phyloP scores from a whole-genome alignment of 2,329 filamentous ascomycete species.

The Colletotrichum godetiae region DNA sequence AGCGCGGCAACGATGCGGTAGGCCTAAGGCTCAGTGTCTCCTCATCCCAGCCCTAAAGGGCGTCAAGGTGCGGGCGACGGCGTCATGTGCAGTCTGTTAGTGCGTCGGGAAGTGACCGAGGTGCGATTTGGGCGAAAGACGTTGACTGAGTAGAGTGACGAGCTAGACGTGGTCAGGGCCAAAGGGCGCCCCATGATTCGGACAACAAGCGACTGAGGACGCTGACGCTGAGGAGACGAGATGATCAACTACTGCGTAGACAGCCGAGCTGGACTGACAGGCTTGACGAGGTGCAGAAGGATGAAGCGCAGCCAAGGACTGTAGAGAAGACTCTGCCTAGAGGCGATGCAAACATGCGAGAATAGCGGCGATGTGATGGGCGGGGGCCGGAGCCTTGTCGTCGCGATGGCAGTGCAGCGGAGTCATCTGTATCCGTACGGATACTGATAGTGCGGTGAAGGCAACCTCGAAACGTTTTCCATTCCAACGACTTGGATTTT shows the following conservation, averaged over 20 bases:
- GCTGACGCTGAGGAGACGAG: not conserved
- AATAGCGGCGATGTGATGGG: not conserved
- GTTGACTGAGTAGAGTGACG: not conserved
- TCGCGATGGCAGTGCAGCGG: constrained; percentile 2
- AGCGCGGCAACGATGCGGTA: constrained; percentile 28
- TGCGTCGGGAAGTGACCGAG: constrained; percentile 22
- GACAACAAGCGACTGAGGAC: not conserved
- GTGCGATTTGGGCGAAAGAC: not conserved
- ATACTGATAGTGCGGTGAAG: not conserved
- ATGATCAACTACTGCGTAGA: not conserved
- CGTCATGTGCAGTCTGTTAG: constrained; percentile 19
- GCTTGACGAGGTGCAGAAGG: constrained; percentile 31
- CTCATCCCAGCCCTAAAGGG: constrained; percentile 18
- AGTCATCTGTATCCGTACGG: not conserved
- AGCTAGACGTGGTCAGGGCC: not conserved
- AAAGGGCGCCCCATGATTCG: not conserved
- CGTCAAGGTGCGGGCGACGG: constrained; percentile 20
- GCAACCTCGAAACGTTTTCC: not conserved
- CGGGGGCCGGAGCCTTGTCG: not conserved
- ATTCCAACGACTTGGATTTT: not conserved
- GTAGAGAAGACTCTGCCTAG: constrained; percentile 7
- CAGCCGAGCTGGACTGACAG: constrained; percentile 13
- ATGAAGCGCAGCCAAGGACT: constrained; percentile 28
- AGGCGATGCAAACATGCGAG: not conserved
- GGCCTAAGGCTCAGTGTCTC: constrained; percentile 22